A percentile compares a stretch with the other conserved stretches of the same genome.
Conservation (phyloP, 306 rosid genomes). For the Glycine soja region DNA sequence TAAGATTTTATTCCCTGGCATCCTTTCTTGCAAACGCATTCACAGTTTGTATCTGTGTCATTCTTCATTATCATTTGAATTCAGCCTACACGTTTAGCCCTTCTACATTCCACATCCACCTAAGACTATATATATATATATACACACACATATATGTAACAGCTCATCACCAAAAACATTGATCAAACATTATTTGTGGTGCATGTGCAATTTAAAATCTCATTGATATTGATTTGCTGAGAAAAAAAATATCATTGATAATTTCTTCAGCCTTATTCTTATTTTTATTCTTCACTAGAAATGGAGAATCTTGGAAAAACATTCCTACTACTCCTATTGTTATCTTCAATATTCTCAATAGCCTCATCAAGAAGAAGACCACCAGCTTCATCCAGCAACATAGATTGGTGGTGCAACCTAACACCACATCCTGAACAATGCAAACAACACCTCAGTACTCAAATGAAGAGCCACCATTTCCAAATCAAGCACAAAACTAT, state of each 20-base stretch:
- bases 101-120: conserved; percentile 42
- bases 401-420: conserved; percentile 75
- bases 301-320: conserved; percentile 45
- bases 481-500: conserved; percentile 51
- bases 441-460: conserved; percentile 49
- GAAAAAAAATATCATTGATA: background rate
- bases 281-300: background rate
- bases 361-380: conserved; percentile 52
- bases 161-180: conserved; percentile 5
- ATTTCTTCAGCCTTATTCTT: background rate
- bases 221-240: background rate
- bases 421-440: conserved; percentile 81
- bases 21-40: conserved; percentile 54
- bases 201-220: background rate
- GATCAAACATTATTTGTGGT: background rate
- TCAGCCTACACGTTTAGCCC: conserved; percentile 42
- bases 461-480: conserved; percentile 12
- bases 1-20: conserved; percentile 20
- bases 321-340: conserved; percentile 28
- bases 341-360: conserved; percentile 45
- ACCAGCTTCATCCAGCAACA: conserved; percentile 42
- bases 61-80: conserved; percentile 43
- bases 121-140: background rate
- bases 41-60: conserved; percentile 44
- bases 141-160: background rate